Conservation (phyloP, 768 basidiomycete species). For the Clitopilus hobsonii region DNA sequence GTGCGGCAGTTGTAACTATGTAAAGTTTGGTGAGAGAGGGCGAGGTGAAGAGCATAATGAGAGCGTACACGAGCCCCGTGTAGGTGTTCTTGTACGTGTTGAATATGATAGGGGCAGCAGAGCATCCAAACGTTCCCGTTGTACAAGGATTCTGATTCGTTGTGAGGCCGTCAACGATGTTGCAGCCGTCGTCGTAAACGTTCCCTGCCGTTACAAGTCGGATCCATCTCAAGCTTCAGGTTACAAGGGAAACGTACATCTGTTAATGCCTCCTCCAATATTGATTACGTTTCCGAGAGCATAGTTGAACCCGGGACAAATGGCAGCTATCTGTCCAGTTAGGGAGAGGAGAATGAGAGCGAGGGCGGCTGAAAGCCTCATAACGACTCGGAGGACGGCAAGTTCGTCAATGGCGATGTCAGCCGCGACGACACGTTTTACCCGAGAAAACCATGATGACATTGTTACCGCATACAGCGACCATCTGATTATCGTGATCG, state of each 20-base stretch:
- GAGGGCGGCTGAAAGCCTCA: not conserved
- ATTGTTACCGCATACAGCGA: no score
- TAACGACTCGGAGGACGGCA: no score
- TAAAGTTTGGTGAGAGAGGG: not conserved
- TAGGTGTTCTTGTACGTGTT: slow-evolving; percentile 21
- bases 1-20: slow-evolving; percentile 21
- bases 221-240: not conserved
- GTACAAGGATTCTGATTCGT: slow-evolving; percentile 24
- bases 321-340: not conserved
- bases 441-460: no score
- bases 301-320: slow-evolving; percentile 18
- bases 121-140: slow-evolving; percentile 23
- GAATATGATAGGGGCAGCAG: slow-evolving; percentile 22
- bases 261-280: slow-evolving; percentile 14
- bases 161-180: slow-evolving; percentile 20
- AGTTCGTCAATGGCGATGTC: no score
- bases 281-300: slow-evolving; percentile 20
- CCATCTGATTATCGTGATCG: no score
- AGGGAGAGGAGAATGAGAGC: not conserved
- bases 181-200: slow-evolving; percentile 24
- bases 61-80: slow-evolving; percentile 15
- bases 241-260: slow-evolving; percentile 10
- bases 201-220: slow-evolving; percentile 14
- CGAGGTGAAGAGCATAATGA: no score
- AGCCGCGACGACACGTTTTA: no score